These are phyloP conservation scores for Breviolum minutum DNA, from an alignment of 73 alveolate genomes.

Conservation along the genomic window DNA sequence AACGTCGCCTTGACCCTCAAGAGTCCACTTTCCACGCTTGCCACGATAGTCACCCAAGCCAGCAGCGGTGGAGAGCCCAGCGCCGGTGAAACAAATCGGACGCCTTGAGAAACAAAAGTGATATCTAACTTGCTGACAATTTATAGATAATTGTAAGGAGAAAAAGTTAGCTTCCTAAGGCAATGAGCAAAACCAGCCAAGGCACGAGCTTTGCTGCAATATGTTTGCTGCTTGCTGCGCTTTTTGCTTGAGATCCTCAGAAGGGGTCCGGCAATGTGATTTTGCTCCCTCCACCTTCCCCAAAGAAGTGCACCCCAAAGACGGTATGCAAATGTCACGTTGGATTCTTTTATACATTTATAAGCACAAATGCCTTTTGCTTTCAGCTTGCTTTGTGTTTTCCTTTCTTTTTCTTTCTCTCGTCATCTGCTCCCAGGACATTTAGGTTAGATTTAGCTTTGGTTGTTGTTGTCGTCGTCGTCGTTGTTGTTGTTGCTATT, in stretches of 20 bases:
- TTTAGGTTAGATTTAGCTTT: too few relatives aligned
- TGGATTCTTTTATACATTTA: too few relatives aligned
- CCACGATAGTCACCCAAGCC: constrained; percentile 80
- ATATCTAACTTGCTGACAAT: neutral
- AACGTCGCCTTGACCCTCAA: constrained; percentile 45
- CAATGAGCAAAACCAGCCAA: neutral
- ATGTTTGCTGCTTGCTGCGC: constrained; percentile 16
- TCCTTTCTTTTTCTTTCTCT: too few relatives aligned
- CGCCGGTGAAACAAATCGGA: constrained; percentile 75
- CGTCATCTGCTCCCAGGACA: too few relatives aligned
- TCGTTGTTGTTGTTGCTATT: too few relatives aligned
- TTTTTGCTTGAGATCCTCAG: constrained; percentile 15
- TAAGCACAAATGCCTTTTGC: too few relatives aligned
- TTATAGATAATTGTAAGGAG: neutral
- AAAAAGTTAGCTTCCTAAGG: neutral
- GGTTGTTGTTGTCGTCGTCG: too few relatives aligned
- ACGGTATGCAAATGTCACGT: too few relatives aligned
- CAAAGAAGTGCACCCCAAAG: too few relatives aligned
- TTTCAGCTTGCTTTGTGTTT: too few relatives aligned
- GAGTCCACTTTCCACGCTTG: constrained; percentile 78
- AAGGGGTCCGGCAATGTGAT: neutral
- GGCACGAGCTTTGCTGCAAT: constrained; percentile 28
- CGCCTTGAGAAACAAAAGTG: neutral
- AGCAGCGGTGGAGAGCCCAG: constrained; percentile 71
- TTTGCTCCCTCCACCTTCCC: too few relatives aligned